Conservation (phyloP, 2,329 filamentous ascomycete genomes). For the Lachnellula hyalina region DNA sequence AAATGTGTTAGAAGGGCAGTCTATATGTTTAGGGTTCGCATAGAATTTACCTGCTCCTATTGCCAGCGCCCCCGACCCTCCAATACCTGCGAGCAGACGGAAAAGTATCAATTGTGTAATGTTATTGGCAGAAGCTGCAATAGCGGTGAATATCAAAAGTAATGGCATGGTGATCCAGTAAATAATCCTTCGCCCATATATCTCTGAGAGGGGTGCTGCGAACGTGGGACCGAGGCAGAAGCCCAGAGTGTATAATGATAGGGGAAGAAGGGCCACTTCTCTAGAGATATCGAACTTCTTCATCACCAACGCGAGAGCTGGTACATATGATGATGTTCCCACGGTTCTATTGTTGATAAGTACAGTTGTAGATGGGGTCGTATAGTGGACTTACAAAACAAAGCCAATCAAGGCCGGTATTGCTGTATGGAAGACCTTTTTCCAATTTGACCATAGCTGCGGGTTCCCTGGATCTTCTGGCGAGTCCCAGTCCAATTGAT, state of each 20-base stretch:
- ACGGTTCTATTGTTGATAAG: neutral
- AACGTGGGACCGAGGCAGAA: constrained; percentile 57
- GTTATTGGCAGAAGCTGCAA: constrained; percentile 50
- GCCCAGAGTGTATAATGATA: constrained; percentile 56
- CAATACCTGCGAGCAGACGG: constrained; percentile 59
- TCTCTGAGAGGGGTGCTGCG: constrained; percentile 61
- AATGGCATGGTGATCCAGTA: constrained; percentile 53
- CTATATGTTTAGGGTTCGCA: neutral
- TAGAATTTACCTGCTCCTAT: constrained; percentile 21
- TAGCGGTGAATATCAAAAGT: constrained; percentile 57
- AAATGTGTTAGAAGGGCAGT: neutral
- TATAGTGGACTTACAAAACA: constrained; percentile 14
- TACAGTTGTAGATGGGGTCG: neutral
- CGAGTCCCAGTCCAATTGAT: constrained; percentile 19
- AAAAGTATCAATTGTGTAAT: constrained; percentile 57
- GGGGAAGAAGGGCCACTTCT: constrained; percentile 52
- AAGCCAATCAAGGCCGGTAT: constrained; percentile 25
- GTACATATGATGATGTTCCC: neutral
- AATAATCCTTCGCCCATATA: constrained; percentile 56
- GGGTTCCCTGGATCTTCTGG: constrained; percentile 21
- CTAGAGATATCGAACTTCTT: constrained; percentile 48
- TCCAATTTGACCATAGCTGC: constrained; percentile 21
- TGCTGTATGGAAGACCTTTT: constrained; percentile 21
- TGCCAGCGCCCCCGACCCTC: constrained; percentile 41
- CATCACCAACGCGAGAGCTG: constrained; percentile 34